Conservation (phyloP, 2,329 filamentous ascomycete species). For the Epicoccum nigrum region DNA sequence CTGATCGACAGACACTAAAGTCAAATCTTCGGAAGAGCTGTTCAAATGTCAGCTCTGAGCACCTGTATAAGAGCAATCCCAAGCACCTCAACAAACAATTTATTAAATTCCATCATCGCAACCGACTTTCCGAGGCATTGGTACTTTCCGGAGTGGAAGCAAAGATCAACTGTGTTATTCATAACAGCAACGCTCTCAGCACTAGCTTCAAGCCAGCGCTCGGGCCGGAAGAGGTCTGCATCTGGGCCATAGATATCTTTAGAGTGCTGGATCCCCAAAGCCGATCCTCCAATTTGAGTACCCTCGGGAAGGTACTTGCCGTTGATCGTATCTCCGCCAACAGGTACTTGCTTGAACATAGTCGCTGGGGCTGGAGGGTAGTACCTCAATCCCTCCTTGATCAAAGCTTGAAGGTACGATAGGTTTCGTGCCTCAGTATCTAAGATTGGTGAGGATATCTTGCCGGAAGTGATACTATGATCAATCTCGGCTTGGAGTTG, state of each 20-base stretch:
- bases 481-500: background rate
- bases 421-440: background rate
- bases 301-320: slow-evolving; percentile 2
- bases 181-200: slow-evolving; percentile 60
- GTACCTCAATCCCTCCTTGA: background rate
- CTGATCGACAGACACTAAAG: background rate
- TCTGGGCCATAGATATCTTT: slow-evolving; percentile 68
- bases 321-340: background rate
- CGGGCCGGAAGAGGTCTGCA: slow-evolving; percentile 54
- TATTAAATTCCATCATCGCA: background rate
- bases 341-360: background rate
- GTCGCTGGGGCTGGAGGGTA: background rate
- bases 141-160: slow-evolving; percentile 29
- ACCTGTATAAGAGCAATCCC: background rate
- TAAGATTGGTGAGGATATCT: background rate
- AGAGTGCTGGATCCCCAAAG: slow-evolving; percentile 6
- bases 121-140: slow-evolving; percentile 8
- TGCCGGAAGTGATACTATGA: background rate
- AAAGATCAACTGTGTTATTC: slow-evolving; percentile 48
- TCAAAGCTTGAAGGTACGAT: background rate
- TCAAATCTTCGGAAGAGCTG: background rate
- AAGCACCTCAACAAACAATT: background rate
- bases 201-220: slow-evolving; percentile 33
- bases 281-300: slow-evolving; percentile 8
- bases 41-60: background rate